Conservation (phyloP, 345 rosid genomes). For the Murraya koenigii region DNA sequence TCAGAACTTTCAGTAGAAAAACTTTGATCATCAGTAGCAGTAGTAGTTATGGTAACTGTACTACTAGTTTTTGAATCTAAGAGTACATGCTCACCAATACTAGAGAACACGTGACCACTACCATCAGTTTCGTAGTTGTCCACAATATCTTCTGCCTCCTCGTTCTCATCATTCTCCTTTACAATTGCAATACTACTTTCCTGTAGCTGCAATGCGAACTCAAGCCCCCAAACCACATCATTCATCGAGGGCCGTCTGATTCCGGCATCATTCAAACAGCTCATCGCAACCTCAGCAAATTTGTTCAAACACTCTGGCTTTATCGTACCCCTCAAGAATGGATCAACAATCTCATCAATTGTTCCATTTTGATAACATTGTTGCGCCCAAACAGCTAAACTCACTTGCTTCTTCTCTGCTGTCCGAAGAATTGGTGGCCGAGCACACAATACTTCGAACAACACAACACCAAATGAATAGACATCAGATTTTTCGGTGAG, state of each 20-base stretch:
- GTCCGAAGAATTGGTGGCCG: slow-evolving; percentile 32
- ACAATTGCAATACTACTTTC: background rate
- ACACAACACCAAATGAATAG: slow-evolving; percentile 64
- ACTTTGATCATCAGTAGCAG: background rate
- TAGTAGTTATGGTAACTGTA: background rate
- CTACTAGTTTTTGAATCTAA: background rate
- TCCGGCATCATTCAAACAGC: slow-evolving; percentile 6
- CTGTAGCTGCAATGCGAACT: slow-evolving; percentile 28
- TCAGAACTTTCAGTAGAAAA: background rate
- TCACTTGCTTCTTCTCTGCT: slow-evolving; percentile 27
- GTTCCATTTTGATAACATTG: slow-evolving; percentile 22
- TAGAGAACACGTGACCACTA: background rate
- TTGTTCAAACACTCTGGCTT: slow-evolving; percentile 36
- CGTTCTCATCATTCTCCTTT: background rate
- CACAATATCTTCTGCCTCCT: background rate
- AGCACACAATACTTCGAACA: slow-evolving; percentile 55
- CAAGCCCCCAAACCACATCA: slow-evolving; percentile 25
- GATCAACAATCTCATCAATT: slow-evolving; percentile 40
- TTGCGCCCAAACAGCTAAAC: slow-evolving; percentile 43
- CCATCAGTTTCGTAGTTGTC: background rate
- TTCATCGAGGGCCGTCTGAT: slow-evolving; percentile 19
- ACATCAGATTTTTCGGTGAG: slow-evolving; percentile 69
- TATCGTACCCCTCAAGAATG: slow-evolving; percentile 28
- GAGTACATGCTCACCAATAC: background rate
- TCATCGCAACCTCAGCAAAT: slow-evolving; percentile 36